Percentiles rank a stretch among this genome's conserved stretches.
phyloP scores from a whole-genome alignment of 2,329 filamentous ascomycete genomes.

The Pyrenochaeta sp. region DNA sequence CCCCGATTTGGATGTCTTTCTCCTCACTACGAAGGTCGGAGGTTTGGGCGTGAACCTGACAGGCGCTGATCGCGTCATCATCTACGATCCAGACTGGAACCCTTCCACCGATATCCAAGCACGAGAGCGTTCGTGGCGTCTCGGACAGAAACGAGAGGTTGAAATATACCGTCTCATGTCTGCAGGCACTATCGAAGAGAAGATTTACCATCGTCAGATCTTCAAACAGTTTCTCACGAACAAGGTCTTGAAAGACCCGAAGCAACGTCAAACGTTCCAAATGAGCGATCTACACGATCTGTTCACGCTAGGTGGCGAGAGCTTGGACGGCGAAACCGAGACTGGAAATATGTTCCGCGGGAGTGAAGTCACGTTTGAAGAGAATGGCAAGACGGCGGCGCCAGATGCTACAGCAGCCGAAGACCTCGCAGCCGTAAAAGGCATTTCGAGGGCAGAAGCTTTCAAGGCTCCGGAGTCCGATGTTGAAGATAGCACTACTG shows the following conservation, averaged over 20 bases:
- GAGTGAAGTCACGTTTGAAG: slow-evolving; percentile 75
- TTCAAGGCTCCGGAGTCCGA: slow-evolving; percentile 46
- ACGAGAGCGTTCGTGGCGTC: slow-evolving; percentile 91
- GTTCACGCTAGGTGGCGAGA: slow-evolving; percentile 77
- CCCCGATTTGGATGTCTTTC: slow-evolving; percentile 81
- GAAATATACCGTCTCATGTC: slow-evolving; percentile 98
- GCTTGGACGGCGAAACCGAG: slow-evolving; percentile 73
- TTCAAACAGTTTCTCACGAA: slow-evolving; percentile 99
- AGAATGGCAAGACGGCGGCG: slow-evolving; percentile 31
- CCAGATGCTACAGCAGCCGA: slow-evolving; percentile 33
- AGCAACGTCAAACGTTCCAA: slow-evolving; percentile 90
- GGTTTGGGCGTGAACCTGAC: slow-evolving; percentile 94
- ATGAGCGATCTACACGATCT: slow-evolving; percentile 90
- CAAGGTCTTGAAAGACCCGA: slow-evolving; percentile 93
- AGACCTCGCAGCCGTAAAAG: slow-evolving; percentile 49
- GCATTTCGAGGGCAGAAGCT: slow-evolving; percentile 56
- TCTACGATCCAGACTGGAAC: slow-evolving; percentile 99
- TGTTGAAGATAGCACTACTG: slow-evolving; percentile 26
- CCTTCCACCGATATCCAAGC: slow-evolving; percentile 96
- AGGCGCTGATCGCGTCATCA: slow-evolving; percentile 93
- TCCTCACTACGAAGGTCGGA: slow-evolving; percentile 94
- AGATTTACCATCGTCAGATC: slow-evolving; percentile 98
- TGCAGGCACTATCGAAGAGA: slow-evolving; percentile 96
- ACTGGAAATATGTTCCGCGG: slow-evolving; percentile 87
- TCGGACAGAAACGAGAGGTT: slow-evolving; percentile 94